These are phyloP conservation scores for Monotropa hypopitys DNA, from an alignment of 179 eudicot genomes.

Conservation along the genomic window DNA sequence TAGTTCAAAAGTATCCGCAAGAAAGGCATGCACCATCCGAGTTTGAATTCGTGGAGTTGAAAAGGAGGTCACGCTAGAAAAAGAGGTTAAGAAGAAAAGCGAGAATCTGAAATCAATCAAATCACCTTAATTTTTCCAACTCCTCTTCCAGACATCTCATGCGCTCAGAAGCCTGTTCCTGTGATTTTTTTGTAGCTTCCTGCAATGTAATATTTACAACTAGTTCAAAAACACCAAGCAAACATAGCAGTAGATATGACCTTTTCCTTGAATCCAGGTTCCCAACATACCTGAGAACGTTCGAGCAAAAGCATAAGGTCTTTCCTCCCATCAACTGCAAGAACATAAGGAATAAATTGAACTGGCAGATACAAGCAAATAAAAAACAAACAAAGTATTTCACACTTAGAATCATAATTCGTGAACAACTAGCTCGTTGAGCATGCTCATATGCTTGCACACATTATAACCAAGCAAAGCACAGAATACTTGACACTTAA, in stretches of 20 bases:
- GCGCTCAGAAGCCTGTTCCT: slow-evolving; percentile 51
- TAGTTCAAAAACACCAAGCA: background rate
- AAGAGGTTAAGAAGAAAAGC: background rate
- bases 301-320: slow-evolving; percentile 45
- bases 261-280: background rate
- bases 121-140: slow-evolving; percentile 37
- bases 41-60: background rate
- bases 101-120: background rate
- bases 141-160: slow-evolving; percentile 67
- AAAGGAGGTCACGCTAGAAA: background rate
- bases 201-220: slow-evolving; percentile 11
- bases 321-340: slow-evolving; percentile 32
- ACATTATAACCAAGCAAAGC: background rate
- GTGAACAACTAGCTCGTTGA: background rate
- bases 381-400: background rate
- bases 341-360: background rate
- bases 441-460: background rate
- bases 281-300: slow-evolving; percentile 36
- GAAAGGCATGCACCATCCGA: background rate
- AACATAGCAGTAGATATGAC: background rate
- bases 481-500: background rate
- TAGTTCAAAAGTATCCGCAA: background rate
- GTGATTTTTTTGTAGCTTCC: slow-evolving; percentile 45
- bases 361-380: background rate
- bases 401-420: background rate